phyloP scores from a whole-genome alignment of 768 basidiomycete species.

The Agrocybe pediades region DNA sequence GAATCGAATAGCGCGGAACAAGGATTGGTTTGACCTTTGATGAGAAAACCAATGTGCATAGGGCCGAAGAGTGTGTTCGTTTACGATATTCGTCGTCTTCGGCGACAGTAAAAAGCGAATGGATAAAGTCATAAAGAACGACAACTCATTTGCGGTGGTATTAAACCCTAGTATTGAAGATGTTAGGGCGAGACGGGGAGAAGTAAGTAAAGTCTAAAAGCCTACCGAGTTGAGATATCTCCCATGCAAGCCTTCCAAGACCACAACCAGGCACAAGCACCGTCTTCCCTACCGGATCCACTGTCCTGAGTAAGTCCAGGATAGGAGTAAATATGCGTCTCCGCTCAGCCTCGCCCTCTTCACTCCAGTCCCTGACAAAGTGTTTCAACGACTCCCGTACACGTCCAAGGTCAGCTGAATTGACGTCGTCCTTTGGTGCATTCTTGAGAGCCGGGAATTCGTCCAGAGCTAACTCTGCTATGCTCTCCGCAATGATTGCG shows the following conservation, averaged over 20 bases:
- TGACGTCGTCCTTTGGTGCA: constrained; percentile 11
- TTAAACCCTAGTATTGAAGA: constrained; percentile 41
- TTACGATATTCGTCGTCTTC: constrained; percentile 34
- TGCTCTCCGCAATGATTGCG: constrained; percentile 36
- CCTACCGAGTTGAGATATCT: constrained; percentile 61
- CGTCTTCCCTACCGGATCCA: constrained; percentile 33
- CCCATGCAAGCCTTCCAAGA: constrained; percentile 67
- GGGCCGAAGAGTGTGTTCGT: constrained; percentile 59
- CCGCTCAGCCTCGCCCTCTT: constrained; percentile 57
- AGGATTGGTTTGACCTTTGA: constrained; percentile 47
- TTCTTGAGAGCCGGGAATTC: constrained; percentile 23
- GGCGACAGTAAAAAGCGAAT: constrained; percentile 59
- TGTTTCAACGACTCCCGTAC: constrained; percentile 66
- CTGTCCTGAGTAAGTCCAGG: constrained; percentile 42
- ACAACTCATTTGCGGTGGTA: constrained; percentile 64
- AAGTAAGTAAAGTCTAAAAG: neutral
- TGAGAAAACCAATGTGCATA: constrained; percentile 75
- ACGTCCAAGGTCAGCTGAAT: constrained; percentile 43
- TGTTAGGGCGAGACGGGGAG: neutral
- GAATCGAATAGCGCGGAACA: constrained; percentile 56
- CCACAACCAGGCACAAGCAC: constrained; percentile 70
- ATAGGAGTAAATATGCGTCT: constrained; percentile 57
- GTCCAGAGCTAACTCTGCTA: constrained; percentile 35
- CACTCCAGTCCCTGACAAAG: constrained; percentile 72
- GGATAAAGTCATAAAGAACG: constrained; percentile 65